phyloP scores from a whole-genome alignment of 768 basidiomycete genomes.

The Chiua virens region DNA sequence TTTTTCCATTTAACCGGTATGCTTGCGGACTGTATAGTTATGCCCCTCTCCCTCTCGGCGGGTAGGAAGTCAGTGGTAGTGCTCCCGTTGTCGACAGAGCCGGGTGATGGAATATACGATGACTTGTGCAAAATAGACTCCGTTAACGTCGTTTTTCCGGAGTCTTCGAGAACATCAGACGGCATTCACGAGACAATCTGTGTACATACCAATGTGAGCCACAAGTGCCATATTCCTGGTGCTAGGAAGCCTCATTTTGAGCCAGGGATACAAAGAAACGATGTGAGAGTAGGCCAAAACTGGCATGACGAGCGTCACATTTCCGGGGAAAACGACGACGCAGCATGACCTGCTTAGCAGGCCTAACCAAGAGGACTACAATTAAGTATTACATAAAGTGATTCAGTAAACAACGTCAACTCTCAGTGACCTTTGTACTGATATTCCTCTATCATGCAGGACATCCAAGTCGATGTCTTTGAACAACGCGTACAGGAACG shows the following conservation, averaged over 20 bases:
- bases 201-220: slow-evolving; percentile 76
- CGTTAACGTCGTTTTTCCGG: slow-evolving; percentile 86
- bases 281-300: background rate
- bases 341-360: slow-evolving; percentile 21
- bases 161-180: slow-evolving; percentile 50
- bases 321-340: slow-evolving; percentile 5
- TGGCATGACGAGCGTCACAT: slow-evolving; percentile 10
- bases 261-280: slow-evolving; percentile 26
- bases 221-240: slow-evolving; percentile 82
- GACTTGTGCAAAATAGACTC: slow-evolving; percentile 83
- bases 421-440: too few species aligned
- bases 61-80: slow-evolving; percentile 90
- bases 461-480: slow-evolving; percentile 32
- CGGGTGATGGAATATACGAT: slow-evolving; percentile 67
- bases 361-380: background rate
- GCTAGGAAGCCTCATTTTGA: slow-evolving; percentile 36
- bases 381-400: too few species aligned
- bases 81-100: slow-evolving; percentile 87
- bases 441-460: slow-evolving; percentile 27
- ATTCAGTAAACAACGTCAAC: too few species aligned
- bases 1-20: slow-evolving; percentile 85
- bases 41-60: slow-evolving; percentile 86
- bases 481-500: slow-evolving; percentile 48
- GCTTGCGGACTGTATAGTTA: slow-evolving; percentile 91
- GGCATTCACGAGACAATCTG: background rate